These are phyloP conservation scores for Cicer pinnatifidum DNA, from an alignment of 306 rosid genomes.

Conservation along the genomic window DNA sequence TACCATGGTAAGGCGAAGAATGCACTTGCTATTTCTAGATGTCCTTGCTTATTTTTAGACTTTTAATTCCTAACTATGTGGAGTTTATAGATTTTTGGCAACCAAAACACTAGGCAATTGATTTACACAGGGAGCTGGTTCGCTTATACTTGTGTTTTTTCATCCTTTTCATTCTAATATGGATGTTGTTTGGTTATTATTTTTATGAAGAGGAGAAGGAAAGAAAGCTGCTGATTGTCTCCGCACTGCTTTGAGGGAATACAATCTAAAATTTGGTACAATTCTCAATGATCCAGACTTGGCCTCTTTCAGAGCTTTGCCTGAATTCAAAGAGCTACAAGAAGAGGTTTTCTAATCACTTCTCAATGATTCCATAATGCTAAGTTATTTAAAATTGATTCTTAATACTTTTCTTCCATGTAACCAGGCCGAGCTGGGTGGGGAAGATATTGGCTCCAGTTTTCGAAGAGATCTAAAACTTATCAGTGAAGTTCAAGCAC, in stretches of 20 bases:
- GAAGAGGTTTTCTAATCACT: conserved; percentile 74
- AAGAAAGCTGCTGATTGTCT: conserved; percentile 88
- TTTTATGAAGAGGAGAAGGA: conserved; percentile 91
- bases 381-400: conserved; percentile 5
- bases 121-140: background rate
- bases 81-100: conserved; percentile 14
- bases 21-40: background rate
- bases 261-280: conserved; percentile 89
- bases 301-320: conserved; percentile 95
- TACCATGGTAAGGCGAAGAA: conserved; percentile 12
- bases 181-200: conserved; percentile 47
- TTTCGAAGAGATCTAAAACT: conserved; percentile 98
- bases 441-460: conserved; percentile 92
- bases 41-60: conserved; percentile 2
- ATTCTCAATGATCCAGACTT: conserved; percentile 95
- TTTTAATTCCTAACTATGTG: background rate
- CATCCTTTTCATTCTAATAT: conserved; percentile 25
- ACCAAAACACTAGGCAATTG: conserved; percentile 11
- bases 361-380: conserved; percentile 28
- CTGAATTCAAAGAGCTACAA: conserved; percentile 90
- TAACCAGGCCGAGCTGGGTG: conserved; percentile 88
- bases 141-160: conserved; percentile 24
- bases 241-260: conserved; percentile 84
- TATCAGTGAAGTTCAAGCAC: conserved; percentile 99
- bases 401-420: conserved; percentile 22